Base-by-base conservation (phyloP, 1,139 yeast species). In the Meyerozyma carpophila region DNA sequence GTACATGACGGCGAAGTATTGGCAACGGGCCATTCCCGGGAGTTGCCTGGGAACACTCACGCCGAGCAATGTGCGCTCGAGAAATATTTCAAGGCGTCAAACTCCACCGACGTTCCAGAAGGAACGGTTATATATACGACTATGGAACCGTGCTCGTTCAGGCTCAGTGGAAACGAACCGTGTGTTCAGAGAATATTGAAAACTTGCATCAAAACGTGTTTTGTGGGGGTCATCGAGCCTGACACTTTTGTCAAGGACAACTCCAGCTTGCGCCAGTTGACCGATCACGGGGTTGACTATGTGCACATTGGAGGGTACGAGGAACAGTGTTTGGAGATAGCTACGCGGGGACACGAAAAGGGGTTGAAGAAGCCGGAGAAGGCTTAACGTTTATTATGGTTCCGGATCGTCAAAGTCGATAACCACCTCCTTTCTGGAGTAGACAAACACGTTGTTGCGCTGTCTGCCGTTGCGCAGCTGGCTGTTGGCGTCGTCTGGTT, bases 61-160 rank as follows among this genome's bases (percentile, higher is more conserved):
- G 98, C 98, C 2, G 99, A 94, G 58, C 97, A 94, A 58, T 85
- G 95, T 68, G 97, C 97, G 0, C 62, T 94, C 46, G 86, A 83
- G 39, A 94, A 94, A 61, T 85, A 83, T 53, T 81, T 73, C 45
- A 47, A 55, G 3, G 48, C 58, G 27, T 53, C 61, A 1, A 77
- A 78, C 3, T 52, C 56, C 1, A 51, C 59, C 5, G 69, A 68
- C 4, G 72, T 89, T 1, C 97, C 98, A 0, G 59, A 57, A 14
- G 96, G 96, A 0, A 81, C 95, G 0, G 89, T 85, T 37, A 65
- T 93, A 10, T 94, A 88, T 62, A 93, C 98, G 0, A 88, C 98
- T 0, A 94, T 94, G 98, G 99, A 94, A 57, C 99, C 99, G 0
- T 94, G 99, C 59, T 83, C 95, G 2, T 77, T 79, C 46, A 71